Conservation (phyloP, 306 rosid genomes). For the Castanospermum australe region DNA sequence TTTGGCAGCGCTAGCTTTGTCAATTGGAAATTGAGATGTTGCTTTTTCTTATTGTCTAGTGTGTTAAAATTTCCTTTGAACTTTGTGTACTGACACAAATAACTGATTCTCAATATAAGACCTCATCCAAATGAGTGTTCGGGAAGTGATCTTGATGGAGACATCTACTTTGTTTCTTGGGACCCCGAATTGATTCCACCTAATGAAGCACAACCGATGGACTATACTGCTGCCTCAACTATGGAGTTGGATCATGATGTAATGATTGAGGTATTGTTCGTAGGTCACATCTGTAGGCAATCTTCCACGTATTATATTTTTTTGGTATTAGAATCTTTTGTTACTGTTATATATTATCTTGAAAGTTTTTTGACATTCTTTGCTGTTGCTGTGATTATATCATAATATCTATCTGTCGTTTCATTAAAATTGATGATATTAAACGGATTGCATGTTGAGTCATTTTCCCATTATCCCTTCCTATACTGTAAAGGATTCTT, state of each 20-base stretch:
- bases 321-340: not conserved
- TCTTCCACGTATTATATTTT: too few species aligned
- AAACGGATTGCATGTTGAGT: not conserved
- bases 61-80: not conserved
- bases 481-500: not conserved
- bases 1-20: not conserved
- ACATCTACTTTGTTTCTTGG: constrained; percentile 74
- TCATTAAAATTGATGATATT: not conserved
- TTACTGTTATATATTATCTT: not conserved
- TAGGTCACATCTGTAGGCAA: not conserved
- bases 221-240: constrained; percentile 53
- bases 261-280: constrained; percentile 59
- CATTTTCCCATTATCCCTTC: not conserved
- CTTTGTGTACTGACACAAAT: constrained; percentile 17
- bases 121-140: constrained; percentile 94
- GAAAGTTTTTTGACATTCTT: not conserved
- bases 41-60: not conserved
- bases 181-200: constrained; percentile 65
- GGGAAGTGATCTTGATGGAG: constrained; percentile 88
- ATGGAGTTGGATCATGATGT: constrained; percentile 57
- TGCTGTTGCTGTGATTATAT: not conserved
- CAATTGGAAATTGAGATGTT: not conserved
- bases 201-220: constrained; percentile 42
- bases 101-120: constrained; percentile 31
- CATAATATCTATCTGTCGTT: not conserved